phyloP scores from a whole-genome alignment of 75 land plant species.

The Sequoiadendron giganteum region DNA sequence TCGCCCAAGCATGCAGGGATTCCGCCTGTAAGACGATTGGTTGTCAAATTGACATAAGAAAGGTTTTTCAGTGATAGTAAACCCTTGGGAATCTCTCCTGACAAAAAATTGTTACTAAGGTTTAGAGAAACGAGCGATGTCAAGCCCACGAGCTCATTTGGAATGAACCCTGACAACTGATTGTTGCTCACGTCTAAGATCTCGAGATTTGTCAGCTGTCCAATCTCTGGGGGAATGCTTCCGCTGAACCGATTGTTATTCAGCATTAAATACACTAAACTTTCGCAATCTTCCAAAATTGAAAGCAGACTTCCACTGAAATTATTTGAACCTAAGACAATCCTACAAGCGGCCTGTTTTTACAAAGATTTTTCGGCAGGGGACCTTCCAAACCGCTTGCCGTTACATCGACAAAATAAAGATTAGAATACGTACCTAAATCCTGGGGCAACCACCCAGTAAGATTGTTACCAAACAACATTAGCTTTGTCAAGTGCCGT shows the following conservation, averaged over 20 bases:
- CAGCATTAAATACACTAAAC: constrained; percentile 41
- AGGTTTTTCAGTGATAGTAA: constrained; percentile 42
- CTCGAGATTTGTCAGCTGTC: constrained; percentile 28
- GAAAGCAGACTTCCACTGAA: constrained; percentile 55
- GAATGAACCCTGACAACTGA: constrained; percentile 35
- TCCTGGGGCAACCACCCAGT: constrained; percentile 41
- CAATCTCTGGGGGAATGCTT: constrained; percentile 45
- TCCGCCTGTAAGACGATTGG: constrained; percentile 32
- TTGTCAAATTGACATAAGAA: constrained; percentile 44
- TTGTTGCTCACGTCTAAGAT: constrained; percentile 32
- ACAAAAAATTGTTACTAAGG: constrained; percentile 36
- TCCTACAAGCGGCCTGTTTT: constrained; percentile 39
- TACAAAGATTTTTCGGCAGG: constrained; percentile 58
- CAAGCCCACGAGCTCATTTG: constrained; percentile 21
- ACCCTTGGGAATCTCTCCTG: constrained; percentile 32
- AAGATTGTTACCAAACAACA: constrained; percentile 42
- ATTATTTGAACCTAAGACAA: constrained; percentile 52
- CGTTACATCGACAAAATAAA: constrained; percentile 55
- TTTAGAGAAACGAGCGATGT: constrained; percentile 24
- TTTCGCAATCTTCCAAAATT: constrained; percentile 42
- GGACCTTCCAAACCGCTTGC: constrained; percentile 45
- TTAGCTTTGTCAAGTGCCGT: constrained; percentile 27
- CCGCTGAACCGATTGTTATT: constrained; percentile 54
- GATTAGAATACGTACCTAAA: constrained; percentile 45
- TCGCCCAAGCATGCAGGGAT: constrained; percentile 44